A percentile compares a stretch with the other conserved stretches of the same genome.
These are phyloP conservation scores for Fusarium ramigenum DNA, from an alignment of 2,329 filamentous ascomycete genomes.

Conservation along the genomic window DNA sequence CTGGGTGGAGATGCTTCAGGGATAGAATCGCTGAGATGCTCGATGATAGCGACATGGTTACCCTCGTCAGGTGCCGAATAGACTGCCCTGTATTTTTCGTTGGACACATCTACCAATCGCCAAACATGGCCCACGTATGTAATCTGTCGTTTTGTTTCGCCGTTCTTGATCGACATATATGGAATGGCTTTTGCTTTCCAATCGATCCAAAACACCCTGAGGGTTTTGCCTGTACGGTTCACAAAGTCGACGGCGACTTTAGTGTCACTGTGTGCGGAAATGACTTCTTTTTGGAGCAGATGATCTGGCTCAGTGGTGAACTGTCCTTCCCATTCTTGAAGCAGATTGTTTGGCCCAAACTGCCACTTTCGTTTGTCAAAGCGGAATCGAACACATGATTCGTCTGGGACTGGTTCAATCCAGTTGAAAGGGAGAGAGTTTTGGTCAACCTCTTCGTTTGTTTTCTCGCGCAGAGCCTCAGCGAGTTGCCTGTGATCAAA, in stretches of 20 bases:
- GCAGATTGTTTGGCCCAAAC: conserved; percentile 19
- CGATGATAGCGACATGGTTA: conserved; percentile 25
- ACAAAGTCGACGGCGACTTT: conserved; percentile 34
- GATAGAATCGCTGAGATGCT: conserved; percentile 1
- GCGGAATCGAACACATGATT: conserved; percentile 30
- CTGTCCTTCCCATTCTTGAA: conserved; percentile 32
- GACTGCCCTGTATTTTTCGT: conserved; percentile 16
- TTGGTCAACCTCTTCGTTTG: conserved; percentile 3
- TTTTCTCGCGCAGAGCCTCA: conserved; percentile 14
- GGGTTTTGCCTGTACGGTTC: conserved; percentile 32
- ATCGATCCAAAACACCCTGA: conserved; percentile 41
- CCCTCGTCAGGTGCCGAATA: conserved; percentile 21
- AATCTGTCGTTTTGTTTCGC: conserved; percentile 17
- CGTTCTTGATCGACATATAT: conserved; percentile 27
- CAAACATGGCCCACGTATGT: conserved; percentile 38
- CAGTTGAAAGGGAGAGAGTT: conserved; percentile 36
- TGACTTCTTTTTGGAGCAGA: conserved; percentile 28
- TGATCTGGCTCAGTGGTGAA: conserved; percentile 8
- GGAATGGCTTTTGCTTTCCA: conserved; percentile 25
- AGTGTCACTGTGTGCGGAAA: conserved; percentile 24
- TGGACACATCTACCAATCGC: conserved; percentile 23
- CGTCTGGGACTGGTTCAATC: conserved; percentile 28
- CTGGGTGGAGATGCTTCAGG: background rate
- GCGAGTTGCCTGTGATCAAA: conserved; percentile 41
- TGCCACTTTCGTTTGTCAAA: conserved; percentile 30